phyloP scores from a whole-genome alignment of 169 alveolate genomes.

The Plasmodium sp. region DNA sequence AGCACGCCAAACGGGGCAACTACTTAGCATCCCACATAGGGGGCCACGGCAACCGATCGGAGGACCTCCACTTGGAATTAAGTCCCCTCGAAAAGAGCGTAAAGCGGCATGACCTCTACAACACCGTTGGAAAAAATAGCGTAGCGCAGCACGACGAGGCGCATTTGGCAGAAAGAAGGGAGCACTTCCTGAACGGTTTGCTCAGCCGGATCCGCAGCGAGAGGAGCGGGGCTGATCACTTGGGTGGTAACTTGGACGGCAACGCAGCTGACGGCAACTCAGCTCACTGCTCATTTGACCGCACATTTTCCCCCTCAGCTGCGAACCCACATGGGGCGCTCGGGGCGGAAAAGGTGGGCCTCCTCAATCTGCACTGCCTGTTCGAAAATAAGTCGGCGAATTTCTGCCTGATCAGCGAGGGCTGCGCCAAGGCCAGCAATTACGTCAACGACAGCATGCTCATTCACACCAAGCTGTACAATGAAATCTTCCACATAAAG shows the following conservation, averaged over 20 bases:
- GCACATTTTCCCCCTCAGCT: too few species aligned
- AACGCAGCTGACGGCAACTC: not conserved
- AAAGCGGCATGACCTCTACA: not conserved
- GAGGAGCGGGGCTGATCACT: not conserved
- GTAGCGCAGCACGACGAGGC: not conserved
- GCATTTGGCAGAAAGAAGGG: not conserved
- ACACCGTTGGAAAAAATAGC: not conserved
- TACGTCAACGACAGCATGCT: slow-evolving; percentile 39
- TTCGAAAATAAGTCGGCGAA: slow-evolving; percentile 41
- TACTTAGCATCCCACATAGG: not conserved
- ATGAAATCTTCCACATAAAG: slow-evolving; percentile 50
- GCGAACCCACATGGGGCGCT: not conserved
- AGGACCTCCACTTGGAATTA: not conserved
- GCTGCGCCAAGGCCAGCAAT: slow-evolving; percentile 61
- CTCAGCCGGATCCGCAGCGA: not conserved
- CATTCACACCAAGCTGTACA: slow-evolving; percentile 57
- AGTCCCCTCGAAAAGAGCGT: not conserved
- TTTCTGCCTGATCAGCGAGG: slow-evolving; percentile 65
- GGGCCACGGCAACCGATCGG: not conserved
- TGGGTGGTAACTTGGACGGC: not conserved
- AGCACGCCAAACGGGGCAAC: not conserved
- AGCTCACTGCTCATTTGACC: too few species aligned
- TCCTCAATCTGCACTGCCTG: slow-evolving; percentile 51
- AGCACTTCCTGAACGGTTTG: not conserved
- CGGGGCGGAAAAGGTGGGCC: slow-evolving; percentile 7